Percentiles rank a stretch among this genome's conserved stretches.
Conservation (phyloP, 345 rosid species). For the Eucalyptus erythrocorys region DNA sequence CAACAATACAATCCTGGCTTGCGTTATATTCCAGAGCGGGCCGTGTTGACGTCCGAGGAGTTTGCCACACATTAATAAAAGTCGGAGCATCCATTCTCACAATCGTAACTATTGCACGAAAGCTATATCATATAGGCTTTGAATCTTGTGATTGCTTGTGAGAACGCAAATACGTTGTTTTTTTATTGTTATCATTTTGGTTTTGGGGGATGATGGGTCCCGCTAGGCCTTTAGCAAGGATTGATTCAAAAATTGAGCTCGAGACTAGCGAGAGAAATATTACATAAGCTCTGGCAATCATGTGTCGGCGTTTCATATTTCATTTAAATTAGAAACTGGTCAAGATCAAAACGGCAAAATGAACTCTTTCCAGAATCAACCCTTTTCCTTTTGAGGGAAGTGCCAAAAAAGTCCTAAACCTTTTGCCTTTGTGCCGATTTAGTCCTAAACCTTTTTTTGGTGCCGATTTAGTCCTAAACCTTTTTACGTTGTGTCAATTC, state of each 20-base stretch:
- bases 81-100: neutral
- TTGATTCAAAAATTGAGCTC: neutral
- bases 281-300: neutral
- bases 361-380: neutral
- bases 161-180: neutral
- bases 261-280: neutral
- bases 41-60: neutral
- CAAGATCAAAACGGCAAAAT: neutral
- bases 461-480: too few species aligned
- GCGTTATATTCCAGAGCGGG: too few species aligned
- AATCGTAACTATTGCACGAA: neutral
- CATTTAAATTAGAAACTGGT: neutral
- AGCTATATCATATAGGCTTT: neutral
- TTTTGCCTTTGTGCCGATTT: too few species aligned
- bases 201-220: neutral
- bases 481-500: too few species aligned
- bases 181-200: neutral
- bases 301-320: neutral
- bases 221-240: neutral
- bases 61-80: too few species aligned
- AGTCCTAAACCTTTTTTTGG: too few species aligned
- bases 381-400: too few species aligned
- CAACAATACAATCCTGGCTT: neutral
- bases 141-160: neutral
- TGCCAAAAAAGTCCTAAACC: too few species aligned